Conservation (phyloP, 2,329 filamentous ascomycete species). For the Onygenales sp. region DNA sequence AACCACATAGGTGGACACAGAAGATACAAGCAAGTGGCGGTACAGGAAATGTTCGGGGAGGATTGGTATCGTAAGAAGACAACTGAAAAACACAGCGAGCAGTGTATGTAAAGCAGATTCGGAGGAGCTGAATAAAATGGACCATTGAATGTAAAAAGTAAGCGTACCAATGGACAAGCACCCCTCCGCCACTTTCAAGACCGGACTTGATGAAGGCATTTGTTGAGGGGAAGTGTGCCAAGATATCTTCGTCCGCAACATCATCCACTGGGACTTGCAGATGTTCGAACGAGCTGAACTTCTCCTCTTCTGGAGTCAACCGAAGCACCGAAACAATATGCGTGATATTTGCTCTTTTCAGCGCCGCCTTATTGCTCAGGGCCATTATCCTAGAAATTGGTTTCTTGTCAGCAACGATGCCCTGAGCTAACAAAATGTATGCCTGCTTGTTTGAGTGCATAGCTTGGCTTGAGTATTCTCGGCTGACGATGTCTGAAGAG, state of each 20-base stretch:
- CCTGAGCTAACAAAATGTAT: background rate
- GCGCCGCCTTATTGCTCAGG: constrained; percentile 59
- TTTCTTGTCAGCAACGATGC: background rate
- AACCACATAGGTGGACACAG: too few relatives aligned
- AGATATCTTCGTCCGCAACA: constrained; percentile 76
- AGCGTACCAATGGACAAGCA: constrained; percentile 63
- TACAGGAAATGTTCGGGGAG: too few relatives aligned
- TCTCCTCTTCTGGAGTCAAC: constrained; percentile 46
- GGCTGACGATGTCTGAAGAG: background rate
- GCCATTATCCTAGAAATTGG: constrained; percentile 49
- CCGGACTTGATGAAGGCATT: constrained; percentile 77
- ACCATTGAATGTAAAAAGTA: constrained; percentile 8
- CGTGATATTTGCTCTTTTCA: constrained; percentile 68
- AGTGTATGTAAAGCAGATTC: too few relatives aligned
- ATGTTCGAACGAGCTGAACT: constrained; percentile 58
- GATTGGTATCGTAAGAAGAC: too few relatives aligned
- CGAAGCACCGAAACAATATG: constrained; percentile 80
- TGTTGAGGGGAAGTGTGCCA: constrained; percentile 68
- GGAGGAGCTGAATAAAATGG: background rate
- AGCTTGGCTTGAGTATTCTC: background rate
- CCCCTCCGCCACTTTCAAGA: constrained; percentile 47
- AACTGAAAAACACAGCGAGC: too few relatives aligned
- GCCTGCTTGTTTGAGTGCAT: background rate
- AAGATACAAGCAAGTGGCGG: too few relatives aligned
- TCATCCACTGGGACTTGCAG: constrained; percentile 81